Evolutionary conservation across 148 eudicot genomes (phyloP).

Genomic region (Rheum nobile): DNA sequence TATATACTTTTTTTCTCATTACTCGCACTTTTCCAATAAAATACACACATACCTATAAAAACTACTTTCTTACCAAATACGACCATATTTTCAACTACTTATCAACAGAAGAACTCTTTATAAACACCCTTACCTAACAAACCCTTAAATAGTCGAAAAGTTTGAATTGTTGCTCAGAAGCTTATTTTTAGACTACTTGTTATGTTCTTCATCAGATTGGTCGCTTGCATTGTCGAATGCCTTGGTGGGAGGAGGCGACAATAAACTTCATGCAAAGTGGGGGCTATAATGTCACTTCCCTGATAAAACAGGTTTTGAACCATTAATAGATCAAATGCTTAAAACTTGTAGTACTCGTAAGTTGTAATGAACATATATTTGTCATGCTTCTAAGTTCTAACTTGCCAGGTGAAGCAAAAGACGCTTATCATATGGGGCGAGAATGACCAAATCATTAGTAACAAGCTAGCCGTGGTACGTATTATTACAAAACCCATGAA

Average conservation of each 20-base stretch:
- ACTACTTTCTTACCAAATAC: no score
- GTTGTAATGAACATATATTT: not conserved
- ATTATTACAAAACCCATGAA: not conserved
- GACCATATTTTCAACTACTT: no score
- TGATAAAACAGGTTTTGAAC: constrained; percentile 31
- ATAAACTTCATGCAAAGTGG: constrained; percentile 90
- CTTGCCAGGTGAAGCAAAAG: constrained; percentile 53
- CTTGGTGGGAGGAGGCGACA: constrained; percentile 95
- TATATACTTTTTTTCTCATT: no score
- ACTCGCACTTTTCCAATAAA: no score
- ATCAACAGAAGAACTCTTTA: no score
- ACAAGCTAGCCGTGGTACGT: constrained; percentile 65
- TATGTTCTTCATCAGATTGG: constrained; percentile 43
- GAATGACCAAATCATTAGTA: constrained; percentile 67
- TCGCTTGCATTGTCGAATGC: constrained; percentile 72
- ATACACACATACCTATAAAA: no score
- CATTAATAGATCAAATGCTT: not conserved
- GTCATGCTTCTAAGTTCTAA: not conserved
- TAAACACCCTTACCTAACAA: no score
- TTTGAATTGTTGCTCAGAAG: not conserved
- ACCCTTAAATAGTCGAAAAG: not conserved
- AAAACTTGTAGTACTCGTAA: no score
- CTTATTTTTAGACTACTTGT: not conserved
- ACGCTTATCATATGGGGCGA: constrained; percentile 85
- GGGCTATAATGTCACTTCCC: constrained; percentile 59